Evolutionary conservation across 805 yeast genomes (phyloP), one percentile per base, ranked within the genome.

Genomic region (Yarrowia hollandica): DNA sequence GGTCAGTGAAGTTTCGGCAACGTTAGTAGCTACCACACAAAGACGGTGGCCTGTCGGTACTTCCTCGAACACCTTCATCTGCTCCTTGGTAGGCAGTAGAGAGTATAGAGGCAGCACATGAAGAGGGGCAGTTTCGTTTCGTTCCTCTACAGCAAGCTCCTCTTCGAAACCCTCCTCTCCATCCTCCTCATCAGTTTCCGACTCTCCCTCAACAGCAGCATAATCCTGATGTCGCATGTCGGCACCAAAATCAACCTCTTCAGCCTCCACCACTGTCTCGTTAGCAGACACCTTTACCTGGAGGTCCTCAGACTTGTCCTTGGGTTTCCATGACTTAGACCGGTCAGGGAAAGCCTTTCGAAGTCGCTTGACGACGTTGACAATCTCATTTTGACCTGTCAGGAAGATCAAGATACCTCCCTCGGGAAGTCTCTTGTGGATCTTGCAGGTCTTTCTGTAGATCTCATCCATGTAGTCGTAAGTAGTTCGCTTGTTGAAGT

Each of bases 1-100:
- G 0, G 99, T 94, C 69, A 94, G 79, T 1, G 97, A 90, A 0
- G 99, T 94, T 71, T 94, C 99, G 0, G 99, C 99, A 60, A 94
- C 96, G 69, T 94, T 94, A 1, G 99, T 94, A 5, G 99, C 96
- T 28, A 94, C 89, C 35, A 94, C 86, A 76, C 97, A 90, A 9
- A 94, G 71, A 66, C 99, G 79, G 37, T 90, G 80, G 4, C 96
- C 96, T 22, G 75, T 74, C 2, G 99, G 99, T 1, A 97, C 96
- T 0, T 77, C 76, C 60, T 88, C 81, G 69, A 94, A 94, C 1
- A 94, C 96, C 68, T 84, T 88, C 90, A 94, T 84, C 74, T 94
- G 99, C 67, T 94, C 96, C 46, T 81, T 82, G 0, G 98, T 90
- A n/a, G 99, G 96, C 34, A 94, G 76, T 44, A 94, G 75, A 6